A percentile compares a stretch with the other conserved stretches of the same genome.
Evolutionary conservation across 1,139 yeast species (phyloP).

Genomic region (Hyphopichia fennica): DNA sequence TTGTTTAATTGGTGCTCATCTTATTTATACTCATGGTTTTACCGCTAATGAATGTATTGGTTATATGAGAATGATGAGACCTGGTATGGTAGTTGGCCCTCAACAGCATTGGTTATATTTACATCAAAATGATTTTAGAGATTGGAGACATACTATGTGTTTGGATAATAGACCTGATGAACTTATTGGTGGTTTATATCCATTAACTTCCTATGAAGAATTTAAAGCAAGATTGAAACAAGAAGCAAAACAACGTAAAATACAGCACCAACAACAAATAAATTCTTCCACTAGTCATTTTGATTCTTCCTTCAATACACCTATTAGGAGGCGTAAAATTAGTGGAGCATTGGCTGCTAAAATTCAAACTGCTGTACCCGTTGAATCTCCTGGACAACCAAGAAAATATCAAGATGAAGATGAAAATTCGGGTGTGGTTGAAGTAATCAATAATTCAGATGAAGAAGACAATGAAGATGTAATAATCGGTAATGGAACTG

Average conservation of each 20-base stretch:
- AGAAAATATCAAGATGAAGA: conserved; percentile 57
- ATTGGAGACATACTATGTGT: conserved; percentile 95
- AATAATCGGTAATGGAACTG: conserved; percentile 11
- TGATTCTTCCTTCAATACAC: conserved; percentile 62
- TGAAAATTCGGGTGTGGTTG: conserved; percentile 24
- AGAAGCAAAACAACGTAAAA: conserved; percentile 45
- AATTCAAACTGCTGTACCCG: conserved; percentile 78
- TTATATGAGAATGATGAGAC: conserved; percentile 92
- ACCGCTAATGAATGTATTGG: conserved; percentile 97
- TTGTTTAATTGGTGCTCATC: conserved; percentile 94
- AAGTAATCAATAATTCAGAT: conserved; percentile 39
- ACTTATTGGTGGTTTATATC: conserved; percentile 72
- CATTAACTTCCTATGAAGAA: conserved; percentile 63
- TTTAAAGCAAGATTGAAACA: conserved; percentile 49
- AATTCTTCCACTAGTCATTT: conserved; percentile 31
- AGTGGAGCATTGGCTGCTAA: conserved; percentile 70
- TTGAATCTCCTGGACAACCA: conserved; percentile 96
- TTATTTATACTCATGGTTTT: conserved; percentile 93
- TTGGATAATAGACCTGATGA: conserved; percentile 69
- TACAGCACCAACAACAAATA: conserved; percentile 31
- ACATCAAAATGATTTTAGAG: conserved; percentile 93
- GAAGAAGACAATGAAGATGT: conserved; percentile 22
- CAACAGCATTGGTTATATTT: conserved; percentile 98
- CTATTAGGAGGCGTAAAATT: conserved; percentile 68
- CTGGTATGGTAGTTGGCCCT: conserved; percentile 99